Conservation (phyloP, 2,329 filamentous ascomycete species). For the Trichoderma polysporum region DNA sequence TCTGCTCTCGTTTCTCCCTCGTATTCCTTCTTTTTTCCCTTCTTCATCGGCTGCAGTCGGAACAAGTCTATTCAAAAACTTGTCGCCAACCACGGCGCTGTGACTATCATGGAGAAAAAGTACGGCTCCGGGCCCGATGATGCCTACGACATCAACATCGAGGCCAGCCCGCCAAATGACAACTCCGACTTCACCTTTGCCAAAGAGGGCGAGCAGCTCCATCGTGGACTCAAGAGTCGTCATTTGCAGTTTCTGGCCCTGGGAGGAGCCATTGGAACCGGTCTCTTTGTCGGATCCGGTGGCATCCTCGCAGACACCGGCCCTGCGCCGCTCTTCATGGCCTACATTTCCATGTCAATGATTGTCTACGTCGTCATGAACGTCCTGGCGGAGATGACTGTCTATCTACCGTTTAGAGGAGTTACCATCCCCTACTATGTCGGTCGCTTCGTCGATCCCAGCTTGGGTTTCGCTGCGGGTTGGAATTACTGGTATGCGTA, state of each 20-base stretch:
- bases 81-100: not conserved
- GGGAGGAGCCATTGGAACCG: constrained; percentile 60
- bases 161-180: constrained; percentile 28
- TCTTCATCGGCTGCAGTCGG: not conserved
- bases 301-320: constrained; percentile 55
- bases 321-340: constrained; percentile 68
- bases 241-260: constrained; percentile 62
- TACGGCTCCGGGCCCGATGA: constrained; percentile 22
- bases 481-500: constrained; percentile 66
- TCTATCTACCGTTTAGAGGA: constrained; percentile 55
- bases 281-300: constrained; percentile 63
- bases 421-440: constrained; percentile 59
- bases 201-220: constrained; percentile 45
- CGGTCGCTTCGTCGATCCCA: constrained; percentile 54
- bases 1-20: not conserved
- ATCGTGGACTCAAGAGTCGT: constrained; percentile 58
- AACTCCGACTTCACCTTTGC: constrained; percentile 39
- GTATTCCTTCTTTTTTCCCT: not conserved
- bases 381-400: constrained; percentile 54
- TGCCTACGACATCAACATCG: constrained; percentile 30
- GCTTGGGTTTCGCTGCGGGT: constrained; percentile 55
- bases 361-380: constrained; percentile 58
- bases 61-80: not conserved
- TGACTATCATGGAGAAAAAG: constrained; percentile 26
- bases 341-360: constrained; percentile 59